Evolutionary conservation across 2,329 filamentous ascomycete genomes (phyloP).

Genomic region (Epicoccum sorghinum): DNA sequence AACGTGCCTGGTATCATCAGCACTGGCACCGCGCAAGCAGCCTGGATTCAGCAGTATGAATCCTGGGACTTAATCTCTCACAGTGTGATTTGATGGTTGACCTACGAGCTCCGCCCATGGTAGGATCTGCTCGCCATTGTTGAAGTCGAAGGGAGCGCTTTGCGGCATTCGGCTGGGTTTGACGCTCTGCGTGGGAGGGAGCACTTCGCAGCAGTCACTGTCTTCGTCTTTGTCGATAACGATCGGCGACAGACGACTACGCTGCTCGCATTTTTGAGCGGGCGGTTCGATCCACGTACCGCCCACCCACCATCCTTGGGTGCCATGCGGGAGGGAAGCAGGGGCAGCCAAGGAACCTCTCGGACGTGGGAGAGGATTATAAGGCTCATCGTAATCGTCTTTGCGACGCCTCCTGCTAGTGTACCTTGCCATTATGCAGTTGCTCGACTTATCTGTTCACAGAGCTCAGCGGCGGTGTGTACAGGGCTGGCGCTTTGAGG

Average conservation of each 20-base stretch:
- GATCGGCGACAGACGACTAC: neutral
- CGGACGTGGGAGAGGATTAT: neutral
- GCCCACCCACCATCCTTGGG: conserved; percentile 7
- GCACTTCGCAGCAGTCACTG: conserved; percentile 10
- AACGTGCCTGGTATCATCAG: conserved; percentile 18
- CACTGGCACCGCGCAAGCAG: neutral
- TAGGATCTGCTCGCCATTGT: conserved; percentile 16
- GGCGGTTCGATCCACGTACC: neutral
- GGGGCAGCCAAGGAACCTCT: neutral
- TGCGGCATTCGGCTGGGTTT: neutral
- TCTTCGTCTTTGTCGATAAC: neutral
- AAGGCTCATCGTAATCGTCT: neutral
- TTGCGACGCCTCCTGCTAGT: neutral
- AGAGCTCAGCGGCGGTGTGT: neutral
- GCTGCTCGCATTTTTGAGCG: neutral
- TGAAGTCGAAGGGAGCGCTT: conserved; percentile 25
- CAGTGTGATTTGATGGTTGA: neutral
- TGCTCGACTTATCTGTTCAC: neutral
- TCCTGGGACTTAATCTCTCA: neutral
- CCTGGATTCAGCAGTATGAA: neutral
- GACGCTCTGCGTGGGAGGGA: neutral
- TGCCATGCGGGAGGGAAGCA: neutral
- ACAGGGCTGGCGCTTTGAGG: too few relatives aligned
- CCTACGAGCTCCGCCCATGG: conserved; percentile 13
- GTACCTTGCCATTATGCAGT: neutral